A percentile compares a stretch with the other conserved stretches of the same genome.
These are phyloP conservation scores for Cyphellophora attinorum DNA, from an alignment of 2,329 filamentous ascomycete genomes.

Conservation along the genomic window DNA sequence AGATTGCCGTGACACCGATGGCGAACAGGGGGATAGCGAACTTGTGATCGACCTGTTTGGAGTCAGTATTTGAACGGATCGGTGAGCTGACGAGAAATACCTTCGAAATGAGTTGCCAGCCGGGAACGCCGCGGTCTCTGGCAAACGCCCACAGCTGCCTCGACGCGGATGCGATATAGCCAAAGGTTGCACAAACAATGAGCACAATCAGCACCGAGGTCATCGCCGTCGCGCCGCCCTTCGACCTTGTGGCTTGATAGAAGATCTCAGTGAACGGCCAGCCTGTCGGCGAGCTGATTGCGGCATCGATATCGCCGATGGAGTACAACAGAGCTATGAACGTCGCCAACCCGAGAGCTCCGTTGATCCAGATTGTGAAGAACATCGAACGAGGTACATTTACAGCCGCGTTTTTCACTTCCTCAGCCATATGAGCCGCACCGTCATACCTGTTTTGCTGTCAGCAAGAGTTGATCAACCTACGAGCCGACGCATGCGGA, in stretches of 20 bases:
- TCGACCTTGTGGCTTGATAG: constrained; percentile 22
- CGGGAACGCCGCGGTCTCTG: constrained; percentile 29
- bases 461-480: constrained; percentile 15
- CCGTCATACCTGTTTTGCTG: constrained; percentile 17
- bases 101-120: constrained; percentile 14
- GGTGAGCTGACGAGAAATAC: constrained; percentile 11
- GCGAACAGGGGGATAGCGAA: constrained; percentile 14
- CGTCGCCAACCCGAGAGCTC: constrained; percentile 25
- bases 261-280: constrained; percentile 29
- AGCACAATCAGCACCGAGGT: constrained; percentile 22
- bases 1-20: constrained; percentile 34
- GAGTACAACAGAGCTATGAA: constrained; percentile 25
- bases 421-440: constrained; percentile 24
- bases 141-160: constrained; percentile 29
- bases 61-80: no score
- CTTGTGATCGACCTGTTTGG: constrained; percentile 17
- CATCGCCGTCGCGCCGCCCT: constrained; percentile 23
- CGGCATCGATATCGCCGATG: constrained; percentile 41
- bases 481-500: constrained; percentile 16
- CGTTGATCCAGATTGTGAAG: constrained; percentile 25
- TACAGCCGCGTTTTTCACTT: constrained; percentile 25
- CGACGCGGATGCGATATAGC: constrained; percentile 26
- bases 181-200: constrained; percentile 20
- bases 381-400: constrained; percentile 26
- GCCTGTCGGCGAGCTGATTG: constrained; percentile 36